phyloP scores from a whole-genome alignment of 441 rosid species.

The Populus hybrid region DNA sequence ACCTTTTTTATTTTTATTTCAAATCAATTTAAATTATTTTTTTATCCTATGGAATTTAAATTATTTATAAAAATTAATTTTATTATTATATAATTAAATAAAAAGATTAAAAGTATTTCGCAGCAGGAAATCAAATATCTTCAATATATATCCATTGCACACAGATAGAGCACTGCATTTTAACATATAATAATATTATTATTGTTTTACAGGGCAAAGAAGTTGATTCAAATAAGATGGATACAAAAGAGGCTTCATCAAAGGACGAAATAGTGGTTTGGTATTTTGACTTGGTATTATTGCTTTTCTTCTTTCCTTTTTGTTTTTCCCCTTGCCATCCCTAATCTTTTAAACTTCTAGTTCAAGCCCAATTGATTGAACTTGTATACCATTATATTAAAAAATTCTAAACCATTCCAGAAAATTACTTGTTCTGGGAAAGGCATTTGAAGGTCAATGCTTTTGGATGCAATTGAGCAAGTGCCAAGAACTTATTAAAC shows the following conservation, averaged over 20 bases:
- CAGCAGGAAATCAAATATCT: too few species aligned
- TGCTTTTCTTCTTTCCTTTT: background rate
- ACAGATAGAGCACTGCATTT: too few species aligned
- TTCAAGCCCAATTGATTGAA: background rate
- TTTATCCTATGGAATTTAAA: too few species aligned
- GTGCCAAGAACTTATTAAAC: background rate
- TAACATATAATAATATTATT: too few species aligned
- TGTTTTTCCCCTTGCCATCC: background rate
- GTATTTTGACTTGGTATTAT: background rate
- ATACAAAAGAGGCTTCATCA: background rate
- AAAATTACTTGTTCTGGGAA: background rate
- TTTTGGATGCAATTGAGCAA: background rate
- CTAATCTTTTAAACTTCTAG: background rate
- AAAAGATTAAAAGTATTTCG: too few species aligned
- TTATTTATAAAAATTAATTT: too few species aligned
- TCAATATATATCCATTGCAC: too few species aligned
- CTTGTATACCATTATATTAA: background rate
- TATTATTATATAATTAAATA: too few species aligned
- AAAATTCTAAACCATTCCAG: background rate
- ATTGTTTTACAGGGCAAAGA: background rate
- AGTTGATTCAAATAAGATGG: background rate
- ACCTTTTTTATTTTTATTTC: too few species aligned
- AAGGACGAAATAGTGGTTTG: too few species aligned
- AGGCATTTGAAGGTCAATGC: background rate
- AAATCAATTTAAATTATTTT: too few species aligned